phyloP scores from a whole-genome alignment of 1,139 yeast species.

The Candida pseudoviswanathii region DNA sequence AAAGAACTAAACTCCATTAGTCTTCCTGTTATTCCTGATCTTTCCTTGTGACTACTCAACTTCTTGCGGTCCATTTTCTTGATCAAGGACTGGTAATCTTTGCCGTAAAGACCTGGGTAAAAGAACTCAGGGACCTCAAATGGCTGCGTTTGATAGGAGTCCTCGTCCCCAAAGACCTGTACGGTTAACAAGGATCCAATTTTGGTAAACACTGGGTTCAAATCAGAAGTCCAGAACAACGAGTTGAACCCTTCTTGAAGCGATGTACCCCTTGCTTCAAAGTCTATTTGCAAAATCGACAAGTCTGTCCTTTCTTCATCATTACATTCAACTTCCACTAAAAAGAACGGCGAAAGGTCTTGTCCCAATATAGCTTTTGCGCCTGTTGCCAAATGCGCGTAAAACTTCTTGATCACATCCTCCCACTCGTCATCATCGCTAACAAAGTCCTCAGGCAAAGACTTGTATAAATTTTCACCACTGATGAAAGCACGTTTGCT shows the following conservation, averaged over 20 bases:
- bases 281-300: conserved; percentile 36
- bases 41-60: conserved; percentile 16
- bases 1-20: conserved; percentile 36
- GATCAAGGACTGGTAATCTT: conserved; percentile 22
- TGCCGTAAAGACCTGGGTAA: conserved; percentile 35
- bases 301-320: conserved; percentile 27
- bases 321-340: conserved; percentile 28
- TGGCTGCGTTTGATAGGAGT: conserved; percentile 17
- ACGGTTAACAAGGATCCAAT: conserved; percentile 38
- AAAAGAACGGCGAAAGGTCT: conserved; percentile 18
- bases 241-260: conserved; percentile 36
- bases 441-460: conserved; percentile 27
- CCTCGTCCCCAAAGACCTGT: conserved; percentile 28
- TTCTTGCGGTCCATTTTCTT: conserved; percentile 23
- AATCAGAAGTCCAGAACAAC: conserved; percentile 39
- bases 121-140: conserved; percentile 30
- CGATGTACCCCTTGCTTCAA: conserved; percentile 29
- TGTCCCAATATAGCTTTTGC: conserved; percentile 18
- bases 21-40: conserved; percentile 22
- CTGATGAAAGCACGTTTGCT: conserved; percentile 27
- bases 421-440: conserved; percentile 30
- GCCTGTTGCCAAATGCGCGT: conserved; percentile 19
- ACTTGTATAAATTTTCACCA: conserved; percentile 21
- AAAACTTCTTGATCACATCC: conserved; percentile 32
- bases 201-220: conserved; percentile 18